Evolutionary conservation across 2,329 filamentous ascomycete species (phyloP).

Genomic region (Microthyrium microscopicum): DNA sequence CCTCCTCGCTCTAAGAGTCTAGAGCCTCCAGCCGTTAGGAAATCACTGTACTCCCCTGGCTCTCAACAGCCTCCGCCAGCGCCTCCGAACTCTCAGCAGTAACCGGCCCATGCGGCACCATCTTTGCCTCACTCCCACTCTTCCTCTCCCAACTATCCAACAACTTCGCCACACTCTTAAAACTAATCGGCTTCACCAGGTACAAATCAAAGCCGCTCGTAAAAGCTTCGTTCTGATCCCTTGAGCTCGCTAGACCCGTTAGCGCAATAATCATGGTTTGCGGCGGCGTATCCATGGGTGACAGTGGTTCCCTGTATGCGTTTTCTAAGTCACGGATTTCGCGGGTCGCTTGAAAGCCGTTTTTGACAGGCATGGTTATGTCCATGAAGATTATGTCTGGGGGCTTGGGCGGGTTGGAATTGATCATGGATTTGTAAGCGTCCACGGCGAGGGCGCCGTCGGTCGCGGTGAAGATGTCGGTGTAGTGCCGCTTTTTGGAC

Average conservation of each 20-base stretch:
- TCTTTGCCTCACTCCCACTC: conserved; percentile 7
- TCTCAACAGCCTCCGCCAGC: neutral
- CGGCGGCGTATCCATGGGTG: conserved; percentile 3
- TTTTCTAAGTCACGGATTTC: conserved; percentile 22
- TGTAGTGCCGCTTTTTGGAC: conserved; percentile 17
- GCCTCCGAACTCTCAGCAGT: conserved; percentile 1
- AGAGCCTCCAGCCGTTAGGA: too few relatives aligned
- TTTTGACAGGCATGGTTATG: conserved; percentile 39
- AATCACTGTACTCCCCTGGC: neutral
- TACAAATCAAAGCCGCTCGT: conserved; percentile 25
- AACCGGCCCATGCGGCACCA: conserved; percentile 8
- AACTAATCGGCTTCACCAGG: conserved; percentile 30
- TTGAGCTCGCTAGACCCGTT: conserved; percentile 16
- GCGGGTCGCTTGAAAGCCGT: conserved; percentile 29
- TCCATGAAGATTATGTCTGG: conserved; percentile 26
- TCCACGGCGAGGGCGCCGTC: conserved; percentile 22
- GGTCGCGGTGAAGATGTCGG: conserved; percentile 16
- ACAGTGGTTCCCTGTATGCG: conserved; percentile 1
- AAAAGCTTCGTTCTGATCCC: conserved; percentile 16
- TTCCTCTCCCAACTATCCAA: conserved; percentile 19
- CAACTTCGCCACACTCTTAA: conserved; percentile 25
- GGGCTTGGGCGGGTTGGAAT: conserved; percentile 1
- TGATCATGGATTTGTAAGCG: conserved; percentile 1
- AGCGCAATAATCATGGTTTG: conserved; percentile 16
- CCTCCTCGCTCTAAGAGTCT: too few relatives aligned